These are phyloP conservation scores for Rutstroemia sydowiana DNA, from an alignment of 2,329 filamentous ascomycete species.

Conservation along the genomic window DNA sequence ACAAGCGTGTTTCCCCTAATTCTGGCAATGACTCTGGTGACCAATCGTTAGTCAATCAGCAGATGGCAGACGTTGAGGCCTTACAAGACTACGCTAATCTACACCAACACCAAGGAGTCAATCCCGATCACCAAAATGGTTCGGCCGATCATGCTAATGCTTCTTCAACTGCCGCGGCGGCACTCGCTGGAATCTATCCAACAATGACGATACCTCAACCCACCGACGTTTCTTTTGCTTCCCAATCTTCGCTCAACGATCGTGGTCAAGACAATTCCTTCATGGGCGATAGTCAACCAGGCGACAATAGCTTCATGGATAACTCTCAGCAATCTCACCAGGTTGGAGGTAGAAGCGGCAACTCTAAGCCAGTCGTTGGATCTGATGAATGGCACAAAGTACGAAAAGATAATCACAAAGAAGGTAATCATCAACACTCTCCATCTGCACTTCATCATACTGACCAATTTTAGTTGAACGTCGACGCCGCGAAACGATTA, in stretches of 20 bases:
- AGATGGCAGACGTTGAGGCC: constrained; percentile 26
- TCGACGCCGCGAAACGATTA: constrained; percentile 93
- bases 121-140: constrained; percentile 45
- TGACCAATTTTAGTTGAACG: constrained; percentile 67
- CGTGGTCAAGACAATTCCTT: constrained; percentile 33
- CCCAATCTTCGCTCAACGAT: constrained; percentile 31
- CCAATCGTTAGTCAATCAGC: constrained; percentile 17
- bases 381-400: constrained; percentile 98
- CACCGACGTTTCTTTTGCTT: constrained; percentile 45
- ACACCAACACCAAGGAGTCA: constrained; percentile 37
- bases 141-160: constrained; percentile 36
- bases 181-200: constrained; percentile 34
- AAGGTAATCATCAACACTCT: constrained; percentile 53
- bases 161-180: constrained; percentile 53
- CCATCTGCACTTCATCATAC: constrained; percentile 13
- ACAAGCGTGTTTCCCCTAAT: constrained; percentile 31
- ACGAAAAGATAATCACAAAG: constrained; percentile 96
- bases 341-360: constrained; percentile 15
- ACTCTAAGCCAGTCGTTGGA: constrained; percentile 78
- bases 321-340: constrained; percentile 31
- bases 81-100: constrained; percentile 34
- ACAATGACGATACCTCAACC: constrained; percentile 50
- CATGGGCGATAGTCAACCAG: constrained; percentile 31
- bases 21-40: constrained; percentile 22
- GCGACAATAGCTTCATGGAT: constrained; percentile 31